Base-by-base conservation (phyloP, 2,329 filamentous ascomycete species). In the Trichophyton rubrum region DNA sequence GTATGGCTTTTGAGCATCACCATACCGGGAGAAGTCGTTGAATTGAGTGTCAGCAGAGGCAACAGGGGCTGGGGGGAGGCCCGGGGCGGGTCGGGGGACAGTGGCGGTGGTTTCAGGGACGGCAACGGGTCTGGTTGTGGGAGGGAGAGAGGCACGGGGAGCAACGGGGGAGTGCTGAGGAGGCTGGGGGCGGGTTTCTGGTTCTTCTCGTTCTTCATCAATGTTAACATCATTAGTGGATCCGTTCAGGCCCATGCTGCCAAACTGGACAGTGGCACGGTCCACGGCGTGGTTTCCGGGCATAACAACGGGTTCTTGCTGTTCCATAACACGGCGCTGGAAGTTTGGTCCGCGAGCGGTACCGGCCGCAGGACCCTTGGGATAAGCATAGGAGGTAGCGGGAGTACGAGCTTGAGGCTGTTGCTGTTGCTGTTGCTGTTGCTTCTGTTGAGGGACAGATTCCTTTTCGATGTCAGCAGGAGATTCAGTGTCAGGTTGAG, bases 301-400 rank as follows among this genome's bases (percentile, higher is more conserved):
- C 92, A 99, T 96, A 65, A 96, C 90, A 45, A 99, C 93, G 62
- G 93, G 90, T 77, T 99, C 93, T 74, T 96, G 91, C 72, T 99
- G 93, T 68, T 97, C 91, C 69, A 95, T 80, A 59, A 96, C 82
- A 68, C 90, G 88, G 66, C 92, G 85, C 73, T 95, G 88, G 74
- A 88, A 90, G 75, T 86, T 91, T 20, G 89, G 83, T 60, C 85
- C 85, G 63, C 92, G 88, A 62, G 79, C 78, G 24, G 82, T 77
- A 77, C 95, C 96, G 68, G 88, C 80, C 27, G 90, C 89, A 57
- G 86, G 87, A n/a, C 89, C 82, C 57, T 60, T 56, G n/a, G 60
- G 49, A 59, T 63, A 63, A 3, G 45, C 45, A 49, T 47, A 51
- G n/a, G 43, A 47, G 69, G 87, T 87, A 59, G 86, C 74, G 47